Percentiles rank a stretch among this genome's conserved stretches.
These are phyloP conservation scores for Exophiala sp. DNA, from an alignment of 2,329 filamentous ascomycete species.

Conservation along the genomic window DNA sequence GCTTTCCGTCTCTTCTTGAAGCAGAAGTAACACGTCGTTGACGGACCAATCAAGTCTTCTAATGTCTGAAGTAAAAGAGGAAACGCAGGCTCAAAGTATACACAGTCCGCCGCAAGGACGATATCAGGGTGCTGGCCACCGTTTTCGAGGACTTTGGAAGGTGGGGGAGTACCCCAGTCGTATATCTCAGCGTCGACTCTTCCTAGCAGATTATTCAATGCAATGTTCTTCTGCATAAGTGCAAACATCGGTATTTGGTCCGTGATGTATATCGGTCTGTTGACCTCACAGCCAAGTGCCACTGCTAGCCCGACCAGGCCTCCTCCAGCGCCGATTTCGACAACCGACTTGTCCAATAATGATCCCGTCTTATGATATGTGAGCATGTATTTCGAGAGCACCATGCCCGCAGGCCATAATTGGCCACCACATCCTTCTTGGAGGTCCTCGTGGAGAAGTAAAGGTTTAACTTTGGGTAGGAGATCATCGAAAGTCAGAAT, in stretches of 20 bases:
- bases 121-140: conserved; percentile 60
- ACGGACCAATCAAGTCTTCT: conserved; percentile 63
- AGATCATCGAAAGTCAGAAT: conserved; percentile 68
- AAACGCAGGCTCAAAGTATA: conserved; percentile 96
- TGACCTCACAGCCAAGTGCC: conserved; percentile 54
- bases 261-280: conserved; percentile 65
- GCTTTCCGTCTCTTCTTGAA: conserved; percentile 89
- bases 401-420: conserved; percentile 90
- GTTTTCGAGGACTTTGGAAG: conserved; percentile 16
- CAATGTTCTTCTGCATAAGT: conserved; percentile 82
- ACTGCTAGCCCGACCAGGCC: conserved; percentile 73
- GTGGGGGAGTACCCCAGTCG: conserved; percentile 64
- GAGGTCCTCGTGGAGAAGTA: conserved; percentile 81
- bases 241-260: conserved; percentile 83
- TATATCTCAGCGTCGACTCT: conserved; percentile 66
- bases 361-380: conserved; percentile 17
- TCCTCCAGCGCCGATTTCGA: conserved; percentile 89
- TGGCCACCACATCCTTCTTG: conserved; percentile 86
- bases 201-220: conserved; percentile 67
- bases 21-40: conserved; percentile 77
- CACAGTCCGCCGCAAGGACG: conserved; percentile 92
- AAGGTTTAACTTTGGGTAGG: conserved; percentile 56
- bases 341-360: conserved; percentile 48
- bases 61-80: conserved; percentile 79
- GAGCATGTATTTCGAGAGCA: conserved; percentile 81